These are phyloP conservation scores for Bolboschoenus planiculmis DNA, from an alignment of 176 grass and related monocot genomes.

Conservation along the genomic window DNA sequence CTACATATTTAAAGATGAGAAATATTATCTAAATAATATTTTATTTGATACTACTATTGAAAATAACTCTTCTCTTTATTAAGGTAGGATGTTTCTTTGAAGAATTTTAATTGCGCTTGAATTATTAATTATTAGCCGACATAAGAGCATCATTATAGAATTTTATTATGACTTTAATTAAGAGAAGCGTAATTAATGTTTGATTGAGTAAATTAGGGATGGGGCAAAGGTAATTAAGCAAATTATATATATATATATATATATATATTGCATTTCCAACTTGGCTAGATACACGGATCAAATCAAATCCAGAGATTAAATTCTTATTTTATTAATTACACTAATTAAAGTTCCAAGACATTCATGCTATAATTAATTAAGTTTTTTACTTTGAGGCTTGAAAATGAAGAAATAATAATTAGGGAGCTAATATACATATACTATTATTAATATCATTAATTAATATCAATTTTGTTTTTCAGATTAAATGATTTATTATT, in stretches of 20 bases:
- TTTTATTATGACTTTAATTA: background rate
- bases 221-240: background rate
- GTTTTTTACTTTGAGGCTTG: background rate
- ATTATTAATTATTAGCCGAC: background rate
- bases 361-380: background rate
- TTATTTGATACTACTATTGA: no score
- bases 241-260: background rate
- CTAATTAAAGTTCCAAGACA: conserved; percentile 1
- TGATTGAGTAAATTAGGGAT: background rate
- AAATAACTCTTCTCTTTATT: no score
- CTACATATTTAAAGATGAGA: background rate
- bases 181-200: background rate
- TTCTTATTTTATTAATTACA: background rate
- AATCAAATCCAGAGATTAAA: background rate
- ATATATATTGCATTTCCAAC: background rate
- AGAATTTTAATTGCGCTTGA: no score
- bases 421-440: no score
- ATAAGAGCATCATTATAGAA: background rate
- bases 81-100: no score
- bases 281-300: conserved; percentile 1
- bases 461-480: no score
- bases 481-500: no score
- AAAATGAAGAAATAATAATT: background rate
- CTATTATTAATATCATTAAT: no score
- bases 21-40: background rate